Evolutionary conservation across 129 eudicot genomes (phyloP), one percentile per base, ranked within the genome.

Genomic region (Chrysanthemum lavandulifolium): DNA sequence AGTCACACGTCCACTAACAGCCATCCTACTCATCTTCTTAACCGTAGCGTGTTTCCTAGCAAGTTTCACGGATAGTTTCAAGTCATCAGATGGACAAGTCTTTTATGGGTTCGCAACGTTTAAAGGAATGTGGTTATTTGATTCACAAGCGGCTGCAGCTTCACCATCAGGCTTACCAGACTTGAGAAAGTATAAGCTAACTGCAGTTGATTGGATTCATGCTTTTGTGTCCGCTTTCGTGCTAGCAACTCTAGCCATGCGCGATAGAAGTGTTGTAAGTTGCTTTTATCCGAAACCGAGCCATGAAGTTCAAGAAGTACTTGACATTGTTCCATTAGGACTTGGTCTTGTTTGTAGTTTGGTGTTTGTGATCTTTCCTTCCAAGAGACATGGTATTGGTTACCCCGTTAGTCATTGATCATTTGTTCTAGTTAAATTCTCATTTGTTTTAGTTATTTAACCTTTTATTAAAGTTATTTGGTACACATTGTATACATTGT

Each of bases 361-460:
- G 85, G 70, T 92, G 84, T 92, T 89, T 76, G 89, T 92, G 62
- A 48, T 85, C 5, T 92, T 92, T 21, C 98, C 98, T 14, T 83
- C 91, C 10, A 83, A 77, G 51, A 82, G 96, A 57, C 95, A 92
- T 73, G 98, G 98, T 4, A 92, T 92, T 74, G 98, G 98, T 1
- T 87, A 83, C 73, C 98, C 98, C n/a, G 88, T 86, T 2, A 67
- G 85, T 58, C 80, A 81, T 74, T 81, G 52, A 80, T 71, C 43
- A 10, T 14, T n/a, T n/a, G n/a, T n/a, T n/a, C n/a, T 52, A 13
- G 57, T 52, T 11, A 52, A 52, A 2, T 52, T 52, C 57, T 52
- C n/a, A 49, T 29, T 12, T 15, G 61, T 48, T 15, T 61, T 61
- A 25, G 7, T 61, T 47, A 25, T 14, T 27, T 73, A 48, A 19